Evolutionary conservation across 805 yeast genomes (phyloP).

Genomic region (Lachancea meyersii): DNA sequence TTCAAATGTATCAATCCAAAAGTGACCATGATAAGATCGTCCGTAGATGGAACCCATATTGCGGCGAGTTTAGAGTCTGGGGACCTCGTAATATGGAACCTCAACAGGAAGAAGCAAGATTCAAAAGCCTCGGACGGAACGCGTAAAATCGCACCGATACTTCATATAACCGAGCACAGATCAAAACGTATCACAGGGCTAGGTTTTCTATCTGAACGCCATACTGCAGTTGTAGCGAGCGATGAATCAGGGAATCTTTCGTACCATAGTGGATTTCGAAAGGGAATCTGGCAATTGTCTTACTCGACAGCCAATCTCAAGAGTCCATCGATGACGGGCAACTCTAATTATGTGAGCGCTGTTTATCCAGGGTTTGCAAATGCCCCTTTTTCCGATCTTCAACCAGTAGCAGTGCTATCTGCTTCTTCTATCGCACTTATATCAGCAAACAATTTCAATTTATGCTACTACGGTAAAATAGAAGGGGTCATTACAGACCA

Average conservation of each 20-base stretch:
- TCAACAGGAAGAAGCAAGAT: slow-evolving; percentile 21
- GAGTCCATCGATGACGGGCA: slow-evolving; percentile 7
- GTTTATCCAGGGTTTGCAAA: slow-evolving; percentile 11
- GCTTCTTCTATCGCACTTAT: slow-evolving; percentile 5
- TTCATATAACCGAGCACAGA: slow-evolving; percentile 32
- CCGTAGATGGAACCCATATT: slow-evolving; percentile 62
- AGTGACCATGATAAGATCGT: slow-evolving; percentile 51
- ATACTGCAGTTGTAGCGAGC: slow-evolving; percentile 49
- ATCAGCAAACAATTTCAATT: not conserved
- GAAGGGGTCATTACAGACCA: not conserved
- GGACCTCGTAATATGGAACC: slow-evolving; percentile 61
- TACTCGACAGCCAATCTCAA: slow-evolving; percentile 20
- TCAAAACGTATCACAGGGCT: slow-evolving; percentile 38
- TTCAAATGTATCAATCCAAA: slow-evolving; percentile 33
- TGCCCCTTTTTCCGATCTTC: slow-evolving; percentile 4
- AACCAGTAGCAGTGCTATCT: slow-evolving; percentile 25
- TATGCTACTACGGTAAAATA: not conserved
- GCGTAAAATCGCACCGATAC: slow-evolving; percentile 23
- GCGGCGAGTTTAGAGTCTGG: slow-evolving; percentile 70
- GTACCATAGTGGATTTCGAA: slow-evolving; percentile 57
- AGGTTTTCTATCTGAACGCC: slow-evolving; percentile 44
- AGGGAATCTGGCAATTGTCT: slow-evolving; percentile 28
- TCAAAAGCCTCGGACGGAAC: slow-evolving; percentile 21
- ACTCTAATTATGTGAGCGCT: slow-evolving; percentile 11
- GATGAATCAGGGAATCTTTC: slow-evolving; percentile 54